phyloP scores from a whole-genome alignment of 1,139 yeast genomes.

The Scheffersomyces parashehatae region DNA sequence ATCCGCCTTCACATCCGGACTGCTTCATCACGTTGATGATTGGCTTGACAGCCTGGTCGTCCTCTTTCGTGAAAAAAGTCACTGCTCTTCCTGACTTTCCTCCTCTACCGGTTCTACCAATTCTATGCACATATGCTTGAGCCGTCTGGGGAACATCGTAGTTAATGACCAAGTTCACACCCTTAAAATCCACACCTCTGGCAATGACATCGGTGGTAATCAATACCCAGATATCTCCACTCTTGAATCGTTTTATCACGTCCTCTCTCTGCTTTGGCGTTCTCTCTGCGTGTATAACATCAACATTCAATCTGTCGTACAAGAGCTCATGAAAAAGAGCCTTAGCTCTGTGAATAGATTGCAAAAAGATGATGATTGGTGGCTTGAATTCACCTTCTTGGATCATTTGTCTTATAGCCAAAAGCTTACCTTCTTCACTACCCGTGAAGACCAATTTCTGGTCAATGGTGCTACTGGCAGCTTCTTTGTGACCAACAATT shows the following conservation, averaged over 20 bases:
- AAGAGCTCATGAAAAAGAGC: conserved; percentile 90
- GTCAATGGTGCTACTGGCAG: conserved; percentile 81
- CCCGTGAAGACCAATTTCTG: conserved; percentile 88
- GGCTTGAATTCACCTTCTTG: conserved; percentile 86
- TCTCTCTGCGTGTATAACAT: conserved; percentile 94
- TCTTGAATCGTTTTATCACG: conserved; percentile 78
- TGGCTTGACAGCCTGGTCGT: conserved; percentile 71
- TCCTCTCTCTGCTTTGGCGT: conserved; percentile 87
- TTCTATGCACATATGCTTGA: conserved; percentile 94
- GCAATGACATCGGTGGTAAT: conserved; percentile 96
- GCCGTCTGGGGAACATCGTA: conserved; percentile 95
- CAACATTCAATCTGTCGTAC: conserved; percentile 89
- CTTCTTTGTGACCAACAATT: conserved; percentile 91
- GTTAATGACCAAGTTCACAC: conserved; percentile 90
- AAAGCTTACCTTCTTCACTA: conserved; percentile 88
- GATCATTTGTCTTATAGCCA: conserved; percentile 88
- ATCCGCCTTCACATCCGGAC: conserved; percentile 70
- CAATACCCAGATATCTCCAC: conserved; percentile 93
- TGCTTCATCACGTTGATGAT: conserved; percentile 94
- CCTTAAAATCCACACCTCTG: conserved; percentile 96
- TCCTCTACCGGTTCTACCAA: conserved; percentile 98
- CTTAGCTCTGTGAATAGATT: conserved; percentile 90
- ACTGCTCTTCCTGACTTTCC: conserved; percentile 85
- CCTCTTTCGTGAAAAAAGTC: conserved; percentile 92
- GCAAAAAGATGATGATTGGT: conserved; percentile 89